These are phyloP conservation scores for Acarospora socialis DNA, from an alignment of 2,329 filamentous ascomycete genomes.

Conservation along the genomic window DNA sequence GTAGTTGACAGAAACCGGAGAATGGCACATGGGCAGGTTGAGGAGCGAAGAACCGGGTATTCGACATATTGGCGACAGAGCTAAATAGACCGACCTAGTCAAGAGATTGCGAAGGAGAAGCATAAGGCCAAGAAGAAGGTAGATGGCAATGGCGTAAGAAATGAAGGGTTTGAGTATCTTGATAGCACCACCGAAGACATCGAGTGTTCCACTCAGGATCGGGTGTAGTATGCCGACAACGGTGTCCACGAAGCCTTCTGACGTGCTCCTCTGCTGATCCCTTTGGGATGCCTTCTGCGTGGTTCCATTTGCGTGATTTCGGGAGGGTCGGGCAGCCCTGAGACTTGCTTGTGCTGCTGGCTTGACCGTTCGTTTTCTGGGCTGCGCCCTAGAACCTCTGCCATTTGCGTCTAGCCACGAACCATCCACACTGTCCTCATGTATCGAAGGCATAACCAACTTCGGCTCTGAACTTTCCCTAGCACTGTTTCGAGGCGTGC, in stretches of 20 bases:
- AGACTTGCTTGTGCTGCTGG: not conserved
- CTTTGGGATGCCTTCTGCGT: too few species aligned
- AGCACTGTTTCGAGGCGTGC: constrained; percentile 7
- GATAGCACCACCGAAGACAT: constrained; percentile 45
- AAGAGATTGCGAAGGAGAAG: constrained; percentile 49
- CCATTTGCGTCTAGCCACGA: constrained; percentile 7
- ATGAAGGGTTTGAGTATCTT: constrained; percentile 50
- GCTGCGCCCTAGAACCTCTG: not conserved
- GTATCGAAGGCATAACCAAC: constrained; percentile 14
- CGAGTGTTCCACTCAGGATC: constrained; percentile 20
- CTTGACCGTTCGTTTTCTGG: not conserved
- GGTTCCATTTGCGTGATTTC: too few species aligned
- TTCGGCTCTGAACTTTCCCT: constrained; percentile 11
- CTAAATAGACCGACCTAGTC: constrained; percentile 44
- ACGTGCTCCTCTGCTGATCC: too few species aligned
- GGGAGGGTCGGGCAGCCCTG: too few species aligned
- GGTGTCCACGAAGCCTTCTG: too few species aligned
- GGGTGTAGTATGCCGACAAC: constrained; percentile 6
- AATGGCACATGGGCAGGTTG: constrained; percentile 48
- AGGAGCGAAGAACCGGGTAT: constrained; percentile 51
- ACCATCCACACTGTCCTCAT: constrained; percentile 9
- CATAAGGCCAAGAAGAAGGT: constrained; percentile 44
- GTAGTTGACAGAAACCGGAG: constrained; percentile 17
- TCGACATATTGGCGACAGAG: constrained; percentile 54
- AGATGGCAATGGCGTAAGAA: constrained; percentile 45